These are phyloP conservation scores for Cutaneotrichosporon mucoides DNA, from an alignment of 1,284 basidiomycete species.

Conservation along the genomic window DNA sequence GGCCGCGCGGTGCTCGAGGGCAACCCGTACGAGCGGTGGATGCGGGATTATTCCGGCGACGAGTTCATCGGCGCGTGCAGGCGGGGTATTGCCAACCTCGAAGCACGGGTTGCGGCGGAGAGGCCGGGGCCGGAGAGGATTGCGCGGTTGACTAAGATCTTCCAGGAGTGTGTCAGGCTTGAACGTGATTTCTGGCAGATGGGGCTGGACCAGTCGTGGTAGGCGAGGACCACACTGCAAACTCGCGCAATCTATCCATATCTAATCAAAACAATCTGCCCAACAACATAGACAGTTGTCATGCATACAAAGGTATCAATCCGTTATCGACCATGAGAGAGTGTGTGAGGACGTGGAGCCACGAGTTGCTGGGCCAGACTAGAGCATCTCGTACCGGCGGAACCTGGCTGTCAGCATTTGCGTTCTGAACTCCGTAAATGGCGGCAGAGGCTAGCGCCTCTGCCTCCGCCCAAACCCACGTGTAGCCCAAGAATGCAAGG, in stretches of 20 bases:
- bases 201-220: conserved; percentile 28
- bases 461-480: too few species aligned
- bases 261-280: too few species aligned
- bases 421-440: too few species aligned
- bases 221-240: too few species aligned
- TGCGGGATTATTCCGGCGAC: conserved; percentile 71
- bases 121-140: conserved; percentile 63
- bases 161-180: conserved; percentile 70
- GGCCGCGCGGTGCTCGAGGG: conserved; percentile 58
- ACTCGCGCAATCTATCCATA: too few species aligned
- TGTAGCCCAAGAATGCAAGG: conserved; percentile 84
- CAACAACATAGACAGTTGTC: too few species aligned
- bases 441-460: too few species aligned
- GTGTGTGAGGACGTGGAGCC: background rate
- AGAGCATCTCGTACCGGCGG: conserved; percentile 49
- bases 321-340: background rate
- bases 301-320: conserved; percentile 1
- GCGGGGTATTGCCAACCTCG: conserved; percentile 63
- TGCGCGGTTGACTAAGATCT: conserved; percentile 66
- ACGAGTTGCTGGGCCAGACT: background rate
- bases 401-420: conserved; percentile 18
- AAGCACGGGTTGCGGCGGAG: conserved; percentile 59
- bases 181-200: conserved; percentile 87
- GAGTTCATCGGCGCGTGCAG: conserved; percentile 68
- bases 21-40: conserved; percentile 73